Evolutionary conservation across 805 yeast species (phyloP), one percentile per base, ranked within the genome.

Genomic region (Wickerhamiella siamensis): DNA sequence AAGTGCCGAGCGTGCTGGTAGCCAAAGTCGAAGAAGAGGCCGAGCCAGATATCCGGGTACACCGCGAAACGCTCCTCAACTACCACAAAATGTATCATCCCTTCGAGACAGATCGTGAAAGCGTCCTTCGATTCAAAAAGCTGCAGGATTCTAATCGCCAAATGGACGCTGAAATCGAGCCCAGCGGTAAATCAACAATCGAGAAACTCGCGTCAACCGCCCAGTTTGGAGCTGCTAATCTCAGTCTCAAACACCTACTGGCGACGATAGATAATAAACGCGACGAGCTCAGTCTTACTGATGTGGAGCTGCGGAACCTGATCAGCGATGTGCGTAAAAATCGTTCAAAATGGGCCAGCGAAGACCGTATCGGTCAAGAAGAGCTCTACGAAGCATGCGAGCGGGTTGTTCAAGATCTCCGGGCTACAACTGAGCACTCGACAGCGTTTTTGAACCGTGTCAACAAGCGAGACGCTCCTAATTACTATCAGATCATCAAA

Each of bases 381-480:
- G 99, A 93, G 58, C 69, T 91, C 18, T 91, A 91, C 55, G 98
- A 93, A 52, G 95, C 96, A 0, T 88, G 96, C 54, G 99, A 91
- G 53, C 87, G 86, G 55, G 98, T 91, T 1, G 87, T 88, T 0
- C 64, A 78, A 48, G 97, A 91, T 53, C 64, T 91, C 26, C 71
- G 98, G 55, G 83, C 88, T 5, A 83, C 80, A 51, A 88, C 98
- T 0, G 96, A 91, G 55, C 97, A 91, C 61, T 86, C 96, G 0
- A 86, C 96, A 1, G 94, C 97, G 0, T 91, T 91, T 55, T 67
- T 91, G 50, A 91, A 87, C 62, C 83, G 83, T 56, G 99, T 91
- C n/a, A 83, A 91, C 44, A 91, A 91, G 57, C 71, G 98, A 43
- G 99, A 91, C 54, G 99, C 99, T 0, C 99, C 98, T 5, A 91